phyloP scores from a whole-genome alignment of 2,329 filamentous ascomycete species.

The Cladosporium sp. region DNA sequence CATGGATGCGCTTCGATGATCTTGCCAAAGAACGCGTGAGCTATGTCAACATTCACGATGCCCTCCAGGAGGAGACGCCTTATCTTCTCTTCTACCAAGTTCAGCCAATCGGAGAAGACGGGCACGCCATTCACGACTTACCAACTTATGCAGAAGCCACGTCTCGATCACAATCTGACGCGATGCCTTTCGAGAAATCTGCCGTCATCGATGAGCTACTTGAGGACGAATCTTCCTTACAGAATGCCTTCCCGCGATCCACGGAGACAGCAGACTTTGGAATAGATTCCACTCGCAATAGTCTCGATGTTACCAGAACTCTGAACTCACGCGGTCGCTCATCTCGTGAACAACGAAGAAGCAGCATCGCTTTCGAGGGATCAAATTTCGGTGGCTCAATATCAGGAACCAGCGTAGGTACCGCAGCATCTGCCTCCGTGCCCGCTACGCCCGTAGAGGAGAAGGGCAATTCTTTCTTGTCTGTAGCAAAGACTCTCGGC shows the following conservation, averaged over 20 bases:
- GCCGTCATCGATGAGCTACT: slow-evolving; percentile 18
- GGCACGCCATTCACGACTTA: slow-evolving; percentile 32
- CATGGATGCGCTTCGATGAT: slow-evolving; percentile 93
- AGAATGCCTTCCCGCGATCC: slow-evolving; percentile 3
- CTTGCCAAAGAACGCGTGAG: slow-evolving; percentile 66
- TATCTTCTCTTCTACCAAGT: slow-evolving; percentile 96
- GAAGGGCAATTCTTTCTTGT: slow-evolving; percentile 27
- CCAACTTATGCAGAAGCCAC: slow-evolving; percentile 41
- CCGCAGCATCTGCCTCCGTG: slow-evolving; percentile 21
- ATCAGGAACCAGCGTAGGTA: slow-evolving; percentile 23
- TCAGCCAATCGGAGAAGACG: slow-evolving; percentile 73
- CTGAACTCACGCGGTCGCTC: slow-evolving; percentile 31
- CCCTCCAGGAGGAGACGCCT: slow-evolving; percentile 80
- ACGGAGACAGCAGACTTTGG: slow-evolving; percentile 20
- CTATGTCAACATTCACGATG: slow-evolving; percentile 71
- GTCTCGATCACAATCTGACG: slow-evolving; percentile 26
- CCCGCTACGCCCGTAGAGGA: slow-evolving; percentile 44
- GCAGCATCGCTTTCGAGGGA: slow-evolving; percentile 40
- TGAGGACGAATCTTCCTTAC: slow-evolving; percentile 14
- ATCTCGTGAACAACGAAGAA: slow-evolving; percentile 35
- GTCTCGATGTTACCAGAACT: slow-evolving; percentile 27
- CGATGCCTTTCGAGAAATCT: slow-evolving; percentile 24
- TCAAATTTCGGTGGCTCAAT: slow-evolving; percentile 29
- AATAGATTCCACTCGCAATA: slow-evolving; percentile 23
- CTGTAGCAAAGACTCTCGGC: slow-evolving; percentile 26